Conservation (phyloP, 805 yeast genomes). For the Candida vartiovaarae region DNA sequence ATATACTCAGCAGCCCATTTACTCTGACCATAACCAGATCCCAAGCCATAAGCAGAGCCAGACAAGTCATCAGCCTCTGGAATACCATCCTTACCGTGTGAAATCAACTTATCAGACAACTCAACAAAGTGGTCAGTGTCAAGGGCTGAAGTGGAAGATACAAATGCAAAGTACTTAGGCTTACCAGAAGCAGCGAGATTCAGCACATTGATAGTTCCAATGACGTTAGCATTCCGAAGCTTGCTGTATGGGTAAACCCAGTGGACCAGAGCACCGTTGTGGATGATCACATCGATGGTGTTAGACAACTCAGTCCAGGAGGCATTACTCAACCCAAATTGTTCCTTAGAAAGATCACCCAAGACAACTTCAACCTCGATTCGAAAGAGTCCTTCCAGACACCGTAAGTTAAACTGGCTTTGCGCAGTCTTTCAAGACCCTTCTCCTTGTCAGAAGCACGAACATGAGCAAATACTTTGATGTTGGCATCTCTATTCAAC, state of each 20-base stretch:
- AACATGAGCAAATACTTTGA: slow-evolving; percentile 80
- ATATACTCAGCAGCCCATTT: slow-evolving; percentile 96
- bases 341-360: slow-evolving; percentile 70
- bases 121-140: slow-evolving; percentile 79
- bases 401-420: slow-evolving; percentile 78
- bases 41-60: slow-evolving; percentile 78
- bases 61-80: slow-evolving; percentile 75
- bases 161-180: slow-evolving; percentile 82
- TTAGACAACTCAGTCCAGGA: slow-evolving; percentile 54
- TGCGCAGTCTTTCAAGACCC: slow-evolving; percentile 70
- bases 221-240: slow-evolving; percentile 87
- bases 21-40: slow-evolving; percentile 94
- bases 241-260: slow-evolving; percentile 96
- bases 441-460: slow-evolving; percentile 66
- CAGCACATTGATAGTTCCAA: slow-evolving; percentile 80
- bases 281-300: slow-evolving; percentile 75
- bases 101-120: slow-evolving; percentile 62
- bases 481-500: slow-evolving; percentile 45
- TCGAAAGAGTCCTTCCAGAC: slow-evolving; percentile 47
- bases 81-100: slow-evolving; percentile 64
- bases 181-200: slow-evolving; percentile 67
- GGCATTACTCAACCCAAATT: slow-evolving; percentile 57
- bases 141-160: slow-evolving; percentile 89
- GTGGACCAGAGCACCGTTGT: slow-evolving; percentile 96
- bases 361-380: slow-evolving; percentile 60